Conservation (phyloP, 176 grass and related monocot species). For the Raddia guianensis region DNA sequence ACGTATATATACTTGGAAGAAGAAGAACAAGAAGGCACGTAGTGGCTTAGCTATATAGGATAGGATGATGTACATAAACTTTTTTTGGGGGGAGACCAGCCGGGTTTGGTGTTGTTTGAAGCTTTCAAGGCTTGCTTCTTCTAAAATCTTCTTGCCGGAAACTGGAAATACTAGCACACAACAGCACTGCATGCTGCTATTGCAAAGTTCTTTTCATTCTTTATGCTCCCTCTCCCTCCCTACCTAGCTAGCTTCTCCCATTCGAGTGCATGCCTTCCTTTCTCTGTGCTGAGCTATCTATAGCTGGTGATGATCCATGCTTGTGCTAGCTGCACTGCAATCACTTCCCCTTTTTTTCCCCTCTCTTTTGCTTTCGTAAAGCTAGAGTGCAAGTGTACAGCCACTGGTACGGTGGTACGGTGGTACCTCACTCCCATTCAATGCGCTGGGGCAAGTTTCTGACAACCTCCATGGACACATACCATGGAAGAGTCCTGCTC, state of each 20-base stretch:
- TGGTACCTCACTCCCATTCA: neutral
- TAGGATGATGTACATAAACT: constrained; percentile 41
- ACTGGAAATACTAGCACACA: neutral
- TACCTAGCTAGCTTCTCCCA: neutral
- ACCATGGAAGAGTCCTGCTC: neutral
- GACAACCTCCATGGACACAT: constrained; percentile 13
- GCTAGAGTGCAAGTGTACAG: constrained; percentile 34
- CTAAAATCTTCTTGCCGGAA: too few relatives aligned
- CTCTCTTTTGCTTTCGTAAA: constrained; percentile 39
- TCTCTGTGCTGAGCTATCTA: constrained; percentile 2
- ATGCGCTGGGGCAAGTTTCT: neutral
- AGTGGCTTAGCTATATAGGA: neutral
- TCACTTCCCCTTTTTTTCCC: neutral
- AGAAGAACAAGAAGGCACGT: too few relatives aligned
- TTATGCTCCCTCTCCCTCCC: neutral
- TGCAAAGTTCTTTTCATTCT: neutral
- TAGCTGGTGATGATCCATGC: neutral
- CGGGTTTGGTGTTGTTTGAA: neutral
- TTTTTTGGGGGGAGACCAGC: constrained; percentile 28
- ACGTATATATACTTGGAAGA: neutral
- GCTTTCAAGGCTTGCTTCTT: neutral
- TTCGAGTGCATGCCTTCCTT: neutral
- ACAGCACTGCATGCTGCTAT: too few relatives aligned
- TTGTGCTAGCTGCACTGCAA: neutral
- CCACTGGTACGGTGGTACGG: constrained; percentile 13